Conservation (phyloP, 2,329 filamentous ascomycete species). For the Sarocladium brachiariae region DNA sequence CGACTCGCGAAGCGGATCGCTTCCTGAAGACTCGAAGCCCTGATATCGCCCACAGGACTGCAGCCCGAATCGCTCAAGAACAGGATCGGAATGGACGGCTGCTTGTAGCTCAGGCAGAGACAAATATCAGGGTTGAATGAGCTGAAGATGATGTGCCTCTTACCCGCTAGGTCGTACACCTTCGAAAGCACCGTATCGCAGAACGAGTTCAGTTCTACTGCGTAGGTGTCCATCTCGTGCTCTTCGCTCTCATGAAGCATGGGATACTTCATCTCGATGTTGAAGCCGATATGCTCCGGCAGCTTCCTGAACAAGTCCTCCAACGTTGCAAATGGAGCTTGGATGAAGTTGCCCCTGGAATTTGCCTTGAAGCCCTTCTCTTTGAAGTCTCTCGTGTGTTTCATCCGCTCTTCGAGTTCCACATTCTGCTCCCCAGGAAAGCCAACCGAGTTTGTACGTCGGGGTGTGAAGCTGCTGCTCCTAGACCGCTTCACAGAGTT, state of each 20-base stretch:
- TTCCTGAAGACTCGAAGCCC: constrained; percentile 87
- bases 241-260: constrained; percentile 95
- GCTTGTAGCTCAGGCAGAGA: constrained; percentile 89
- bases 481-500: constrained; percentile 18
- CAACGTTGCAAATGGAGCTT: constrained; percentile 89
- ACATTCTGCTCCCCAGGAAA: constrained; percentile 32
- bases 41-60: constrained; percentile 75
- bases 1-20: constrained; percentile 89
- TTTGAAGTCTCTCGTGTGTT: constrained; percentile 93
- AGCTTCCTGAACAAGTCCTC: constrained; percentile 88
- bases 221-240: constrained; percentile 94
- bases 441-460: constrained; percentile 51
- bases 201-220: constrained; percentile 92
- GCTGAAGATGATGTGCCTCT: constrained; percentile 92
- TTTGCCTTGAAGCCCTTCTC: constrained; percentile 94
- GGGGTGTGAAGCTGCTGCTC: constrained; percentile 33
- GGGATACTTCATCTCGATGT: constrained; percentile 98
- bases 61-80: constrained; percentile 89
- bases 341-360: constrained; percentile 87
- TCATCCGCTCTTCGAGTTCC: constrained; percentile 75
- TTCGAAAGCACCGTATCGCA: constrained; percentile 87
- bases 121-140: constrained; percentile 98
- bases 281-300: constrained; percentile 81
- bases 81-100: constrained; percentile 90
- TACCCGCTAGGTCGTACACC: constrained; percentile 77